Percentiles rank a stretch among this genome's conserved stretches.
These are phyloP conservation scores for Kwoniella sp. DNA, from an alignment of 768 basidiomycete species.

Conservation along the genomic window DNA sequence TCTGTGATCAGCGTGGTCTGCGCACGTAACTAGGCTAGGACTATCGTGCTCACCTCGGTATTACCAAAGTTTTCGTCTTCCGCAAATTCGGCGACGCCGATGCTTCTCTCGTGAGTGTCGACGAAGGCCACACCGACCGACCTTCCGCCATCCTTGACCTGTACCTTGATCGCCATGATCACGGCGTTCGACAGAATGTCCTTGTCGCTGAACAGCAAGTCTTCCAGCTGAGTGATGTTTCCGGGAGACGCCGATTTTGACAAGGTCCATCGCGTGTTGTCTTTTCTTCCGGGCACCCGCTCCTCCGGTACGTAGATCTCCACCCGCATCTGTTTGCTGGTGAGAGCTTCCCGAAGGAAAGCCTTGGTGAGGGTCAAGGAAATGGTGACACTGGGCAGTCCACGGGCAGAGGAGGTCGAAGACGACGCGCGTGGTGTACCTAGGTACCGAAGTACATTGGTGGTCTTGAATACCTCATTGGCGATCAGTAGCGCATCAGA, in stretches of 20 bases:
- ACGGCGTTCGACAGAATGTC: slow-evolving; percentile 81
- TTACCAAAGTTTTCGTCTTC: slow-evolving; percentile 97
- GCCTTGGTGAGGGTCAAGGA: slow-evolving; percentile 70
- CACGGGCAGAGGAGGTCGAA: slow-evolving; percentile 36
- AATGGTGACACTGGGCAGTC: slow-evolving; percentile 71
- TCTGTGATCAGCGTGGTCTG: no score
- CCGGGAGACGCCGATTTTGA: slow-evolving; percentile 75
- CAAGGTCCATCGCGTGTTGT: slow-evolving; percentile 66
- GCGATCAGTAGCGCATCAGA: slow-evolving; percentile 85
- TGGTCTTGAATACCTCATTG: slow-evolving; percentile 58
- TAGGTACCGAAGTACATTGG: slow-evolving; percentile 86
- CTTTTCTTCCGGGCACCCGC: slow-evolving; percentile 59
- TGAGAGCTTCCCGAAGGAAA: slow-evolving; percentile 83
- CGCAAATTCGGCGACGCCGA: slow-evolving; percentile 85
- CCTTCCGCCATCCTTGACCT: slow-evolving; percentile 58
- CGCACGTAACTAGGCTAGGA: neutral
- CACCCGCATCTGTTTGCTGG: slow-evolving; percentile 79
- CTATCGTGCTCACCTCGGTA: slow-evolving; percentile 62
- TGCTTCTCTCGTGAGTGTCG: slow-evolving; percentile 74
- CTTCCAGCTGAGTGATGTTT: slow-evolving; percentile 66
- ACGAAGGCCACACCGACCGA: slow-evolving; percentile 84
- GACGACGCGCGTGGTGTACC: slow-evolving; percentile 52
- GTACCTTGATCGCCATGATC: slow-evolving; percentile 77
- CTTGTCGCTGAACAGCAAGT: slow-evolving; percentile 72
- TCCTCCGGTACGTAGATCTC: slow-evolving; percentile 82